A percentile compares a stretch with the other conserved stretches of the same genome.
phyloP scores from a whole-genome alignment of 345 rosid genomes.

The Citropsis articulata region DNA sequence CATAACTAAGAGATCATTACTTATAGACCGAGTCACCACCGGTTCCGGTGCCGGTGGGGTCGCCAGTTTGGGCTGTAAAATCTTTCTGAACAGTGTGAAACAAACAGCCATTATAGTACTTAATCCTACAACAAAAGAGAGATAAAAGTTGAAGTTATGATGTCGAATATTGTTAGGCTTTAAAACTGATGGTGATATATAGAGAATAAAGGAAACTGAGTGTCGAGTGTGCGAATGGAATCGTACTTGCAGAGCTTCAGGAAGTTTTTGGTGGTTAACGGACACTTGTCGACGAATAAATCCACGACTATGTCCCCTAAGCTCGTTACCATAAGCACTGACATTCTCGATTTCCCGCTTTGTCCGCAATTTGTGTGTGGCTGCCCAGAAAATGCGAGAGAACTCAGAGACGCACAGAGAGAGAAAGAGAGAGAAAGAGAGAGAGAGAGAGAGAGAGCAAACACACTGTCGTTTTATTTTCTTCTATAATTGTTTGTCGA shows the following conservation, averaged over 20 bases:
- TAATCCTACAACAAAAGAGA: conserved; percentile 50
- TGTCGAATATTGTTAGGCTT: background rate
- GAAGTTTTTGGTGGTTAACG: conserved; percentile 84
- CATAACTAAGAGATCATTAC: conserved; percentile 33
- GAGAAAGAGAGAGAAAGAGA: too few species aligned
- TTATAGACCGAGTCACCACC: conserved; percentile 90
- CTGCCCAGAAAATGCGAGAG: background rate
- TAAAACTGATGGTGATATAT: background rate
- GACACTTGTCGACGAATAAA: conserved; percentile 60
- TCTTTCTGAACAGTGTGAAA: conserved; percentile 91
- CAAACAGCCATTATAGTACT: conserved; percentile 83
- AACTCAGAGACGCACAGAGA: background rate
- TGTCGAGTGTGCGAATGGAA: background rate
- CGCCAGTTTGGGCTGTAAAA: conserved; percentile 82
- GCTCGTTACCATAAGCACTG: conserved; percentile 79
- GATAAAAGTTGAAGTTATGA: background rate
- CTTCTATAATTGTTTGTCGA: background rate
- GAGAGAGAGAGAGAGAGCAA: too few species aligned
- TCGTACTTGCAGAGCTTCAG: conserved; percentile 91
- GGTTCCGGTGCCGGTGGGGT: conserved; percentile 76
- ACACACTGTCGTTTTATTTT: too few species aligned
- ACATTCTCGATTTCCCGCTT: conserved; percentile 38
- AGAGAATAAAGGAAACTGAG: background rate
- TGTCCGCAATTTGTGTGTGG: background rate
- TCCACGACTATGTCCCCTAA: conserved; percentile 83